Evolutionary conservation across 805 yeast species (phyloP), one percentile per base, ranked within the genome.

Genomic region (Metschnikowia kofuensis): DNA sequence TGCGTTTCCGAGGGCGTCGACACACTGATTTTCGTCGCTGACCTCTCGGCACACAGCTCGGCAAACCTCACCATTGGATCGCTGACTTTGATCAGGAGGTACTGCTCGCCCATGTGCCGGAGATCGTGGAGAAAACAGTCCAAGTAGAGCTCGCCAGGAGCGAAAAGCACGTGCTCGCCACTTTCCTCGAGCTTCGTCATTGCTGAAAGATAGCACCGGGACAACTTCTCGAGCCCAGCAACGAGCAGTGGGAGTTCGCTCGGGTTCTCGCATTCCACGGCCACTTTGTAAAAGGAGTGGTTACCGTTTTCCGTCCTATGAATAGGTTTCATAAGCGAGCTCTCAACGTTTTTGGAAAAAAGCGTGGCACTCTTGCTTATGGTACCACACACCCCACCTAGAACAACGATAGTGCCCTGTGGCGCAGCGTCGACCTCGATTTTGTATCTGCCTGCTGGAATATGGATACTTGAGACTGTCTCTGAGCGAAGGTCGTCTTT

Each of bases 81-180:
- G 42, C 97, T 87, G 2, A 89, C 85, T 61, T 84, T 87, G 47
- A 94, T 80, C 44, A 84, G 86, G 36, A 90, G 75, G 21, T 78
- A 79, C 38, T 69, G 63, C 0, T 85, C 77, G 57, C 80, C 86
- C 31, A 79, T 69, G 28, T 71, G 64, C 53, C 97, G 72, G 39
- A 94, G 66, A 60, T 89, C 97, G 63, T 84, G 87, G 36, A 94
- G 66, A 26, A 87, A 69, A 56, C 94, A 87, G 64, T 94, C 98
- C 66, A 94, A 64, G 60, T 88, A 89, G 14, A 92, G 58, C 61
- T 94, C 98, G 7, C 99, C 99, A 9, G 89, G 80, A 0, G 94
- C 97, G 28, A 83, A 60, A 0, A 94, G 63, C 1, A 83, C 82
- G 62, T 86, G 89, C 58, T 90, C 97, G 2, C 97, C 97, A 44